Base-by-base conservation (phyloP, 805 yeast genomes). In the Candida tammaniensis region DNA sequence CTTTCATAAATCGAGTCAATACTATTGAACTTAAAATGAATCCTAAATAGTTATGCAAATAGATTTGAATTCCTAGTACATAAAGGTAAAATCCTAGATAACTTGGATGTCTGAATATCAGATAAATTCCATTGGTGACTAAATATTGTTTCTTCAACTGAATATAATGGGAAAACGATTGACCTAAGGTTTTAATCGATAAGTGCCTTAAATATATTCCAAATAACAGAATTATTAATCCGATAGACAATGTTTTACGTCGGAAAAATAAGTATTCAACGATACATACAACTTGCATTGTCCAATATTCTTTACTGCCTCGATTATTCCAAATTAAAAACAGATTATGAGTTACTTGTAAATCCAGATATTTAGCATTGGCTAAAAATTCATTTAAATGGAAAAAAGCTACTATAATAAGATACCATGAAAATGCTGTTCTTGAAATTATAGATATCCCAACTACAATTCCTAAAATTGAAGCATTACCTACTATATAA, bases 51-150 rank as follows among this genome's bases (percentile, higher is more conserved):
- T 61, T 64, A 8, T 45, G 42, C 21, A 64, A 36, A 9, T 46
- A 40, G 7, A 57, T 16, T 40, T 63, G 64, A 33, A 51, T 33
- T 7, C 70, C 70, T 19, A 55, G 42, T 9, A 49, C 59, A 29
- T 55, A 55, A n/a, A 52, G 31, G 41, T 57, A 54, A 38, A 62
- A 64, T 24, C 71, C 71, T 6, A 59, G 30, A 38, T 65, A 65
- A 33, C 67, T 57, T 12, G 71, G 71, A 37, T 65, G 71, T 31
- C 70, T 40, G 17, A 49, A 34, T 39, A 39, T 43, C 6, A 40
- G 23, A 37, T 59, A 65, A n/a, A 61, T 38, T 1, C 71, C 71
- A 10, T 30, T 26, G 9, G 67, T 61, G 17, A 64, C 53, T 21
- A 65, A 43, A 29, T 27, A 30, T 8, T 42, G 43, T 17, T 29